Evolutionary conservation across 1,139 yeast genomes (phyloP).

Genomic region (Saccharomycopsis crataegensis): DNA sequence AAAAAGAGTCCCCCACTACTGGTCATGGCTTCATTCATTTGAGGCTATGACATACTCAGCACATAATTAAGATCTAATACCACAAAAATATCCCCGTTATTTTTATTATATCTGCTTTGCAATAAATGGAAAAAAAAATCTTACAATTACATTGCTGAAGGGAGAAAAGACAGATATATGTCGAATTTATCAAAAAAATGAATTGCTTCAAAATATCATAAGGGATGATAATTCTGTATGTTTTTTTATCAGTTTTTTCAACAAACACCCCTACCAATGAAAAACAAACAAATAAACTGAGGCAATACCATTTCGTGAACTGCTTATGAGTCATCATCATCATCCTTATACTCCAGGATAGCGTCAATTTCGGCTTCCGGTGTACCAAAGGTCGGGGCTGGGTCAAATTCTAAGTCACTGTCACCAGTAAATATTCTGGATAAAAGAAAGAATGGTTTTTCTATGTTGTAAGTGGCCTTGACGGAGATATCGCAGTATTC

Average conservation of each 20-base stretch:
- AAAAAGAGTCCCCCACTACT: slow-evolving; percentile 50
- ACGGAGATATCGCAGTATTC: slow-evolving; percentile 99
- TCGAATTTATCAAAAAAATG: too few species aligned
- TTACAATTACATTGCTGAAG: too few species aligned
- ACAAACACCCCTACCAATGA: too few species aligned
- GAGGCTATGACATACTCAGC: slow-evolving; percentile 56
- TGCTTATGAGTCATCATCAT: slow-evolving; percentile 65
- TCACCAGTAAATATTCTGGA: slow-evolving; percentile 99
- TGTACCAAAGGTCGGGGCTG: slow-evolving; percentile 99
- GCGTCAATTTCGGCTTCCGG: slow-evolving; percentile 98
- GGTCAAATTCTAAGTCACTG: slow-evolving; percentile 96
- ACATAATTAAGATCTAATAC: slow-evolving; percentile 48
- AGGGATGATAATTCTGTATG: background rate
- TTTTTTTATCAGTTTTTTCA: too few species aligned
- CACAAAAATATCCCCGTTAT: too few species aligned
- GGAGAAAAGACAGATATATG: too few species aligned
- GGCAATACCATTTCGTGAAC: too few species aligned
- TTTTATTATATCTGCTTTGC: too few species aligned
- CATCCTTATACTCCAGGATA: slow-evolving; percentile 95
- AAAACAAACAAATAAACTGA: background rate
- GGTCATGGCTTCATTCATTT: slow-evolving; percentile 50
- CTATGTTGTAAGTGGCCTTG: slow-evolving; percentile 98
- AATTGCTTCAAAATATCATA: background rate
- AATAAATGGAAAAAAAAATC: too few species aligned
- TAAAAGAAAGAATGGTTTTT: slow-evolving; percentile 99